Conservation (phyloP, 2,329 filamentous ascomycete species). For the Nigrospora oryzae region DNA sequence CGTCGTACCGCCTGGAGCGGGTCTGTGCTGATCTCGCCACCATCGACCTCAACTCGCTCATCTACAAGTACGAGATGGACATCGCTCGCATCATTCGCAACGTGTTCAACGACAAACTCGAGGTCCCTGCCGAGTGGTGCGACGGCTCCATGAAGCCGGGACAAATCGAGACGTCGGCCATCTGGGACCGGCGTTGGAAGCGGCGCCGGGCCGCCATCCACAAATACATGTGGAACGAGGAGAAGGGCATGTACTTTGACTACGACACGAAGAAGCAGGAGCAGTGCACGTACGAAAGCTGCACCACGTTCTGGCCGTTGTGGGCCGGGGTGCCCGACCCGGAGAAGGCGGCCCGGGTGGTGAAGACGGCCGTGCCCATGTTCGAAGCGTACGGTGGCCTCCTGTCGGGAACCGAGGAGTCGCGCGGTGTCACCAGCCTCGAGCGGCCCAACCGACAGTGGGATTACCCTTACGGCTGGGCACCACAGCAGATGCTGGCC, state of each 20-base stretch:
- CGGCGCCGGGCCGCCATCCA: slow-evolving; percentile 79
- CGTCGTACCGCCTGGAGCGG: slow-evolving; percentile 84
- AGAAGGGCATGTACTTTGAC: slow-evolving; percentile 95
- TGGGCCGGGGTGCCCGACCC: slow-evolving; percentile 88
- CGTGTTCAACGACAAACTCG: slow-evolving; percentile 73
- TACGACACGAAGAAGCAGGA: slow-evolving; percentile 80
- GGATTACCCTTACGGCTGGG: slow-evolving; percentile 98
- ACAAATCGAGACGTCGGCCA: slow-evolving; percentile 70
- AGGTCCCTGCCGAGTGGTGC: slow-evolving; percentile 78
- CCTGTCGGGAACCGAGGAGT: slow-evolving; percentile 82
- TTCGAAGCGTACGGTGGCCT: slow-evolving; percentile 86
- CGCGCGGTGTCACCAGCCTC: slow-evolving; percentile 69
- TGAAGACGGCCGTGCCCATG: slow-evolving; percentile 71
- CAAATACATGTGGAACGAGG: slow-evolving; percentile 88
- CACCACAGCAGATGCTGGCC: slow-evolving; percentile 94
- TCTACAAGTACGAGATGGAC: slow-evolving; percentile 96
- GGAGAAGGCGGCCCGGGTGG: slow-evolving; percentile 75
- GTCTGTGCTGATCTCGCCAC: slow-evolving; percentile 84
- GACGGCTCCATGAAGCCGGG: slow-evolving; percentile 57
- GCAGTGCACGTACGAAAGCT: slow-evolving; percentile 78
- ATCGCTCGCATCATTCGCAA: slow-evolving; percentile 80
- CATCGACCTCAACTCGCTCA: slow-evolving; percentile 85
- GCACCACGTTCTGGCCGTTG: slow-evolving; percentile 94
- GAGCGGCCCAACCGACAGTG: slow-evolving; percentile 91
- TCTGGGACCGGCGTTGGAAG: slow-evolving; percentile 85